A percentile compares a stretch with the other conserved stretches of the same genome.
These are phyloP conservation scores for Mastigamoeba balamuthi DNA, from an alignment of 78 protist species.

Conservation along the genomic window DNA sequence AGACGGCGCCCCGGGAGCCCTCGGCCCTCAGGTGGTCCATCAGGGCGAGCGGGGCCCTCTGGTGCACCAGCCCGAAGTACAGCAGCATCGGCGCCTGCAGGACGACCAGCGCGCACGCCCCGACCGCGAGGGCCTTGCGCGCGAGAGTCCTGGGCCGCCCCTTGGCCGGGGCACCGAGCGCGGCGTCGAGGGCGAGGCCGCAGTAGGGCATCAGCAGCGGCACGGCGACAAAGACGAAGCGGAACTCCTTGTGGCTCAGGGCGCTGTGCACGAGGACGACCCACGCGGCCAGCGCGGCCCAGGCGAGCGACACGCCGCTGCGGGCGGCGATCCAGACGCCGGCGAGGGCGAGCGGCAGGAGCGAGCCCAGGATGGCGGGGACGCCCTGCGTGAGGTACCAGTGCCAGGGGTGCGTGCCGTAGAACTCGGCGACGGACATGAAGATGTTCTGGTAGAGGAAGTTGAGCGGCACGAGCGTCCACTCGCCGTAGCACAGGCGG, in stretches of 20 bases:
- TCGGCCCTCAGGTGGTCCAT: no score
- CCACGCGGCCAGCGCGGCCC: neutral
- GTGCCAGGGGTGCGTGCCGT: slow-evolving; percentile 47
- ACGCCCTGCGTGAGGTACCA: slow-evolving; percentile 32
- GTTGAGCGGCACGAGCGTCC: neutral
- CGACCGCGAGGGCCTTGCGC: neutral
- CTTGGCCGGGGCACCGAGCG: neutral
- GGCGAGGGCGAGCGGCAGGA: neutral
- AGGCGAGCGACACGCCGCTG: neutral
- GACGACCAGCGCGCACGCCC: neutral
- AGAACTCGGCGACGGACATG: neutral
- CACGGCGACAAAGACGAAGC: neutral
- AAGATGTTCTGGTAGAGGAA: slow-evolving; percentile 23
- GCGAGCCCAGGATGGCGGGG: neutral
- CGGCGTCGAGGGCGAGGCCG: neutral
- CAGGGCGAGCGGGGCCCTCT: slow-evolving; percentile 9
- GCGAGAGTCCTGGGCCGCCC: neutral
- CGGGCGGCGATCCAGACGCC: neutral
- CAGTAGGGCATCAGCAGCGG: neutral
- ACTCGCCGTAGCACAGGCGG: neutral
- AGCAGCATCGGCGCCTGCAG: neutral
- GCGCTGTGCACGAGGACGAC: no score
- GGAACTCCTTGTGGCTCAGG: slow-evolving; percentile 47
- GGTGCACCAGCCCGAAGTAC: slow-evolving; percentile 11
- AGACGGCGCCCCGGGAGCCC: neutral